Conservation (phyloP, 129 eudicot species). For the Flaveria sonorensis region DNA sequence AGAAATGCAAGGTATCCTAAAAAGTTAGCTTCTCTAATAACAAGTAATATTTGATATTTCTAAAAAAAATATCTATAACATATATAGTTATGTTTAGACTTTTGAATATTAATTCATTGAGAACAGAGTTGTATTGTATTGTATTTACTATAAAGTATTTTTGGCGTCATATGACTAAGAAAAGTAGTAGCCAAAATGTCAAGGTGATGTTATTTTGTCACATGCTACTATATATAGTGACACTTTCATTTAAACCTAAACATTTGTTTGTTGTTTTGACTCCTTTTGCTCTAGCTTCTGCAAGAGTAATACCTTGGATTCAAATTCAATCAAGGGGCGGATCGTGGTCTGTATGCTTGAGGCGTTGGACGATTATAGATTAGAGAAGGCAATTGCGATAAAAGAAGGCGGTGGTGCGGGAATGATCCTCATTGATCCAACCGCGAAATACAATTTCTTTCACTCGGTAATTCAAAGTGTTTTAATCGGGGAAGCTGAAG, state of each 20-base stretch:
- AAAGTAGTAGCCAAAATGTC: not conserved
- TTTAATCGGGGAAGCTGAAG: conserved; percentile 48
- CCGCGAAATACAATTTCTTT: conserved; percentile 31
- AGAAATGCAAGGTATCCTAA: conserved; percentile 63
- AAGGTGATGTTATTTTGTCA: not conserved
- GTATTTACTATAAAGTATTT: too few relatives aligned
- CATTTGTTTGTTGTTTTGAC: not conserved
- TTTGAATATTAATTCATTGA: too few relatives aligned
- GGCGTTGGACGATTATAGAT: conserved; percentile 26
- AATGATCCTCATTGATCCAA: conserved; percentile 52
- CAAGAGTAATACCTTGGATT: conserved; percentile 52
- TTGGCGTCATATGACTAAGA: too few relatives aligned
- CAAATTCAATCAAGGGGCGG: conserved; percentile 53
- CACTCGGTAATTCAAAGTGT: conserved; percentile 43
- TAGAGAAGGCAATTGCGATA: conserved; percentile 40
- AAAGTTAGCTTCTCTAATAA: conserved; percentile 44
- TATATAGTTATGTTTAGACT: too few relatives aligned
- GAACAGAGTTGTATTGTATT: too few relatives aligned
- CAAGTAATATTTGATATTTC: too few relatives aligned
- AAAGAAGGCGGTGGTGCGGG: conserved; percentile 65
- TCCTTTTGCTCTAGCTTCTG: conserved; percentile 50
- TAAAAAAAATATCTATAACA: too few relatives aligned
- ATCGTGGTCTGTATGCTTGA: conserved; percentile 63
- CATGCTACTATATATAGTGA: not conserved
- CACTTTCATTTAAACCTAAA: not conserved